Evolutionary conservation across 352 stramenopile genomes (phyloP).

Genomic region (Phytophthora europaea): DNA sequence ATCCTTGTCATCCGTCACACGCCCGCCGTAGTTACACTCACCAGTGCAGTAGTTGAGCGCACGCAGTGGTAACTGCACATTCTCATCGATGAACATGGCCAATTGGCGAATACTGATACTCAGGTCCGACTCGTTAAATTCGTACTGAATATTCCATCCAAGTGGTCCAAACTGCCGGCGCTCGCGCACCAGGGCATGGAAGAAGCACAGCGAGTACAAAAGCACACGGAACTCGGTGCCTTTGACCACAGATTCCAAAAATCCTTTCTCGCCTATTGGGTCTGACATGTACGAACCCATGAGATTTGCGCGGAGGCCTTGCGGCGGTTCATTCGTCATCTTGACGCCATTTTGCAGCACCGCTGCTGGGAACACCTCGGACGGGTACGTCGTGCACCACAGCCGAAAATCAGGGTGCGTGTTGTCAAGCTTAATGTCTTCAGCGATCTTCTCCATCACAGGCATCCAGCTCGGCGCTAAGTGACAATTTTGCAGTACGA

Average conservation of each 20-base stretch:
- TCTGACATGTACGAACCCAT: constrained; percentile 93
- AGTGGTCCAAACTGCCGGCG: constrained; percentile 93
- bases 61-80: constrained; percentile 86
- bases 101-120: constrained; percentile 94
- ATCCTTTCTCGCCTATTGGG: constrained; percentile 90
- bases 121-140: constrained; percentile 96
- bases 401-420: constrained; percentile 92
- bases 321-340: constrained; percentile 96
- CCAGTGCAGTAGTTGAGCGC: constrained; percentile 85
- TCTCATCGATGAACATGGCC: constrained; percentile 94
- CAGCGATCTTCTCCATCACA: constrained; percentile 93
- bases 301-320: constrained; percentile 93
- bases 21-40: constrained; percentile 88
- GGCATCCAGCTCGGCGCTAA: constrained; percentile 94
- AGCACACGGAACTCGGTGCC: constrained; percentile 88
- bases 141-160: constrained; percentile 97
- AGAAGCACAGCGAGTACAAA: constrained; percentile 92
- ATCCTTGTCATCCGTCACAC: constrained; percentile 91
- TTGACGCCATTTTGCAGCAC: constrained; percentile 97
- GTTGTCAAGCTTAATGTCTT: constrained; percentile 85
- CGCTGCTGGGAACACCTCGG: constrained; percentile 93
- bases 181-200: constrained; percentile 95
- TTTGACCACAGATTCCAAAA: constrained; percentile 87
- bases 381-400: constrained; percentile 96
- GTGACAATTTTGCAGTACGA: constrained; percentile 94